A percentile compares a stretch with the other conserved stretches of the same genome.
These are phyloP conservation scores for Pythium monospermum DNA, from an alignment of 352 stramenopile genomes.

Conservation along the genomic window DNA sequence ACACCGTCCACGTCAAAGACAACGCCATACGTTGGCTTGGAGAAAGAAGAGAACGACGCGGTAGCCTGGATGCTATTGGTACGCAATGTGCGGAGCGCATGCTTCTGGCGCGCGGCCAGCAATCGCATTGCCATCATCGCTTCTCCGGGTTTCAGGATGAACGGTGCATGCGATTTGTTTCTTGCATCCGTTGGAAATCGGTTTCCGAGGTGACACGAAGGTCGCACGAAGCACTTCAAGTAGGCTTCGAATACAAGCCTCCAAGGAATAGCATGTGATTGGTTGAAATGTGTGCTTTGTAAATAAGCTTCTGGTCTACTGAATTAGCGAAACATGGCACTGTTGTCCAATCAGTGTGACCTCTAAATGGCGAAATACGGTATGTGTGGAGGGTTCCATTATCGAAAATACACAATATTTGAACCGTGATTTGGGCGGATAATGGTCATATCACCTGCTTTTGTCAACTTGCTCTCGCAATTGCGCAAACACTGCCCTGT, in stretches of 20 bases:
- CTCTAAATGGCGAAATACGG: constrained; percentile 11
- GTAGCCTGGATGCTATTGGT: neutral
- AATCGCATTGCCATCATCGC: constrained; percentile 4
- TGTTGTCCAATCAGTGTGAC: constrained; percentile 6
- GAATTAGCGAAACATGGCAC: too few relatives aligned
- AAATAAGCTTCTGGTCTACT: too few relatives aligned
- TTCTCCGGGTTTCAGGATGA: neutral
- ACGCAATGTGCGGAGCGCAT: neutral
- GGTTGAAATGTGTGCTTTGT: neutral
- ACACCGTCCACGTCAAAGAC: constrained; percentile 85
- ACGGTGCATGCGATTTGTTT: neutral
- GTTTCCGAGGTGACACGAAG: constrained; percentile 20
- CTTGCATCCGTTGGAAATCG: neutral
- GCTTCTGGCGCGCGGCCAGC: constrained; percentile 1
- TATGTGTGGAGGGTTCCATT: too few relatives aligned
- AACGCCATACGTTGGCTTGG: constrained; percentile 61
- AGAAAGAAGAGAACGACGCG: constrained; percentile 3
- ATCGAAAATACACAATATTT: too few relatives aligned
- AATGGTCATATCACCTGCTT: neutral
- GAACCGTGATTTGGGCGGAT: too few relatives aligned
- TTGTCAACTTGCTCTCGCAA: neutral
- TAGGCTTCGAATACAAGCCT: constrained; percentile 3
- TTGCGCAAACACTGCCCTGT: constrained; percentile 19
- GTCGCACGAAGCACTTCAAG: constrained; percentile 28
- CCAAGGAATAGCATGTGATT: neutral